These are phyloP conservation scores for Lipomyces yamadae DNA, from an alignment of 805 yeast species.

Conservation along the genomic window DNA sequence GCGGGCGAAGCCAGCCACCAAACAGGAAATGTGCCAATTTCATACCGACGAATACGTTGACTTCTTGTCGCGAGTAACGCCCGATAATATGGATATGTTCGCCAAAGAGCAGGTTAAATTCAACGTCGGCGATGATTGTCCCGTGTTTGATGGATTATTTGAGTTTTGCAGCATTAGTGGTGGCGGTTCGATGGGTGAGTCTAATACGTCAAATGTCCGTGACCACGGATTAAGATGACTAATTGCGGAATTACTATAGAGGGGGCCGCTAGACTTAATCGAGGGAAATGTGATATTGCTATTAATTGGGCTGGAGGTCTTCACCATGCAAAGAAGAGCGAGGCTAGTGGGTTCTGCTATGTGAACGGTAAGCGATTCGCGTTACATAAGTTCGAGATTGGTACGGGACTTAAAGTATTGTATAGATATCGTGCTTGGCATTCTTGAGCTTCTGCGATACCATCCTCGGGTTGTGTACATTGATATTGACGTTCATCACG, in stretches of 20 bases:
- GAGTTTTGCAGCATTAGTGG: constrained; percentile 87
- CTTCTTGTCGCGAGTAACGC: constrained; percentile 50
- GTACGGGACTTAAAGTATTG: neutral
- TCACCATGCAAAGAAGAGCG: constrained; percentile 94
- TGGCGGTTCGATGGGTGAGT: constrained; percentile 83
- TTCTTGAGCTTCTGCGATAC: constrained; percentile 79
- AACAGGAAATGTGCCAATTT: constrained; percentile 97
- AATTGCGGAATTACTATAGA: constrained; percentile 37
- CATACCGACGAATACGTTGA: constrained; percentile 98
- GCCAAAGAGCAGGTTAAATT: constrained; percentile 90
- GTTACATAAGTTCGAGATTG: neutral
- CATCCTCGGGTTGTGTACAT: constrained; percentile 93
- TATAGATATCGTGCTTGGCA: constrained; percentile 82
- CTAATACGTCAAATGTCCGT: neutral
- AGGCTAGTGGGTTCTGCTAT: constrained; percentile 95
- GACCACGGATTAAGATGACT: neutral
- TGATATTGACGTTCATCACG: constrained; percentile 95
- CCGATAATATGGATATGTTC: constrained; percentile 34
- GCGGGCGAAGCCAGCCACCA: constrained; percentile 96
- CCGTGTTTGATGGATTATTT: constrained; percentile 92
- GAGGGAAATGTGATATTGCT: constrained; percentile 91
- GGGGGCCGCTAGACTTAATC: constrained; percentile 85
- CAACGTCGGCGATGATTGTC: constrained; percentile 97
- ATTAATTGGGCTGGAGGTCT: constrained; percentile 96
- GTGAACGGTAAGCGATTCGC: constrained; percentile 55